These are phyloP conservation scores for Epichloe hybrida DNA, from an alignment of 2,329 filamentous ascomycete species.

Conservation along the genomic window DNA sequence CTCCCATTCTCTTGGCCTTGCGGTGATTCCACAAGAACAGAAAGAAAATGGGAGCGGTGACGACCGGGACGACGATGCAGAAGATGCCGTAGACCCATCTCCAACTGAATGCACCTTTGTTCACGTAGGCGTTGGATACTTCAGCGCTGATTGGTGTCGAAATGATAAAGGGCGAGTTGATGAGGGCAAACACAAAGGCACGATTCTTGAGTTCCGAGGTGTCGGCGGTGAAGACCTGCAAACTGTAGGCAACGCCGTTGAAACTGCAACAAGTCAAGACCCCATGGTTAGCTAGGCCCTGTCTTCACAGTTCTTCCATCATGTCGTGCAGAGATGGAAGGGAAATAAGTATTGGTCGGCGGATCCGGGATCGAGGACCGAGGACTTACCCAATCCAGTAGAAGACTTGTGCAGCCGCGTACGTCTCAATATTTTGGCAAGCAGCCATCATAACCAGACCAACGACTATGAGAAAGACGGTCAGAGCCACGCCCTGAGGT, in stretches of 20 bases:
- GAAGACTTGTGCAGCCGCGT: conserved; percentile 45
- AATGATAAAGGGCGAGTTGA: conserved; percentile 31
- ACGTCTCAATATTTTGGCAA: conserved; percentile 27
- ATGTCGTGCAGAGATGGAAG: no score
- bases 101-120: conserved; percentile 14
- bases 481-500: conserved; percentile 43
- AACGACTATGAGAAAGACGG: conserved; percentile 32
- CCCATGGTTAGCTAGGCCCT: no score
- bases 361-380: no score
- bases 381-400: conserved; percentile 35
- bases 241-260: conserved; percentile 45
- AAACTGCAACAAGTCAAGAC: conserved; percentile 18
- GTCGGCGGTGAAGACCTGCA: conserved; percentile 53
- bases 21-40: conserved; percentile 40
- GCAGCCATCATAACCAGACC: conserved; percentile 48
- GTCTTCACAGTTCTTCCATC: no score
- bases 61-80: conserved; percentile 43
- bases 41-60: conserved; percentile 37
- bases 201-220: conserved; percentile 31
- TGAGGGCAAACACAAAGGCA: conserved; percentile 25
- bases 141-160: conserved; percentile 24
- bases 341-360: no score
- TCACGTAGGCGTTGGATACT: conserved; percentile 10
- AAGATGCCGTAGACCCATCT: conserved; percentile 41
- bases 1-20: conserved; percentile 36